These are phyloP conservation scores for Backusella morwellensis DNA, from an alignment of 192 early-diverging fungal species.

Conservation along the genomic window DNA sequence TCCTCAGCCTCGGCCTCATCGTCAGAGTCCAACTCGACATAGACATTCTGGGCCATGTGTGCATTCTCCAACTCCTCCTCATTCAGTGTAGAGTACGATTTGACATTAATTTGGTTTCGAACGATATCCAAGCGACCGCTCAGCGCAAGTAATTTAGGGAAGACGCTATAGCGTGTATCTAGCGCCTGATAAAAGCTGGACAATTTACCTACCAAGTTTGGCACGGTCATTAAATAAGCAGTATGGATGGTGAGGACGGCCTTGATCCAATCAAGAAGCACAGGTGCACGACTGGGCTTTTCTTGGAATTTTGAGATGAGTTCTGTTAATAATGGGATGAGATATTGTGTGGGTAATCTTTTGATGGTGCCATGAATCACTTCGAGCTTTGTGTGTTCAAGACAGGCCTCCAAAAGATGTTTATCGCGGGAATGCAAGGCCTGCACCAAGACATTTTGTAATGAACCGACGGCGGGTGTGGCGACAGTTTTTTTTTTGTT, in stretches of 20 bases:
- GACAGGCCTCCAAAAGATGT: slow-evolving; percentile 45
- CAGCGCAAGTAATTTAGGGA: slow-evolving; percentile 46
- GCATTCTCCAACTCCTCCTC: slow-evolving; percentile 32
- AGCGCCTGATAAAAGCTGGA: slow-evolving; percentile 51
- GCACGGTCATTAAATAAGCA: slow-evolving; percentile 58
- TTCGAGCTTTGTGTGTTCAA: slow-evolving; percentile 37
- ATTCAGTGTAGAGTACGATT: slow-evolving; percentile 25
- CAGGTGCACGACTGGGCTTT: slow-evolving; percentile 43
- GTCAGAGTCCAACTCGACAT: slow-evolving; percentile 44
- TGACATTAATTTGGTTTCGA: slow-evolving; percentile 47
- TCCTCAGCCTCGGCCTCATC: slow-evolving; percentile 32
- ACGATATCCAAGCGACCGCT: slow-evolving; percentile 53
- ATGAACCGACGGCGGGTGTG: slow-evolving; percentile 44
- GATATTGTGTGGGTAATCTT: slow-evolving; percentile 47
- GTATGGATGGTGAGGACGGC: slow-evolving; percentile 48
- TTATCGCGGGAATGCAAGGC: slow-evolving; percentile 54
- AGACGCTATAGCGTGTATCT: slow-evolving; percentile 42
- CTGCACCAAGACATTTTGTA: slow-evolving; percentile 53
- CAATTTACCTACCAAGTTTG: slow-evolving; percentile 47
- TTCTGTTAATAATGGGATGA: slow-evolving; percentile 49
- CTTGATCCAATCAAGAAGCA: slow-evolving; percentile 52
- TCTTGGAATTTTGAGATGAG: slow-evolving; percentile 47
- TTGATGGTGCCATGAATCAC: slow-evolving; percentile 39
- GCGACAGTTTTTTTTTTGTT: slow-evolving; percentile 15
- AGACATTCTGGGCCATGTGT: slow-evolving; percentile 42